Percentiles rank a stretch among this genome's conserved stretches.
phyloP scores from a whole-genome alignment of 225 moss, liverwort and hornwort species.

The Pseudisothecium myosuroides region DNA sequence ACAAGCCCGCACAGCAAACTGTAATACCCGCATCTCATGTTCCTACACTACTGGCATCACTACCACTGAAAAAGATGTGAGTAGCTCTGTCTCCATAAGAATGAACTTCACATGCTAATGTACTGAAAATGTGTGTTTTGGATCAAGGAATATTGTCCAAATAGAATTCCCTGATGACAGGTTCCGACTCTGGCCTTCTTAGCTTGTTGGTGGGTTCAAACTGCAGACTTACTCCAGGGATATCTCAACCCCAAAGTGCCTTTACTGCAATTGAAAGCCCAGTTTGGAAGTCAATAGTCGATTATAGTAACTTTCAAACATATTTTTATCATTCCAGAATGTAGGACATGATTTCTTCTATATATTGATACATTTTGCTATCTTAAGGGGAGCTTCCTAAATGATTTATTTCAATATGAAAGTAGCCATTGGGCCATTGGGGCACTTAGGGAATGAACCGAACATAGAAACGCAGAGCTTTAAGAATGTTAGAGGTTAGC shows the following conservation, averaged over 20 bases:
- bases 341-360: neutral
- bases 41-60: conserved; percentile 44
- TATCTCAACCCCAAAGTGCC: neutral
- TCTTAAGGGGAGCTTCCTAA: neutral
- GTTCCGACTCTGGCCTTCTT: neutral
- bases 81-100: neutral
- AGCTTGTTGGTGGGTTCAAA: neutral
- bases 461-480: neutral
- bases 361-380: neutral
- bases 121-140: neutral
- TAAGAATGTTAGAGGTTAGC: neutral
- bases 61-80: conserved; percentile 88
- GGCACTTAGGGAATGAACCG: neutral
- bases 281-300: neutral
- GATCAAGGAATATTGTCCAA: neutral
- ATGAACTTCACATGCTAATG: neutral
- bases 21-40: conserved; percentile 60
- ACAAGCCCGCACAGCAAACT: conserved; percentile 96
- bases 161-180: neutral
- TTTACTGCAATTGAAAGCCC: neutral
- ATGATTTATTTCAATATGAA: neutral
- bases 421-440: neutral
- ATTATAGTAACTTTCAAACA: neutral
- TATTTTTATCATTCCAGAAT: neutral
- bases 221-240: neutral